A percentile compares a stretch with the other conserved stretches of the same genome.
These are phyloP conservation scores for Pezicula radicicola DNA, from an alignment of 2,329 filamentous ascomycete species.

Conservation along the genomic window DNA sequence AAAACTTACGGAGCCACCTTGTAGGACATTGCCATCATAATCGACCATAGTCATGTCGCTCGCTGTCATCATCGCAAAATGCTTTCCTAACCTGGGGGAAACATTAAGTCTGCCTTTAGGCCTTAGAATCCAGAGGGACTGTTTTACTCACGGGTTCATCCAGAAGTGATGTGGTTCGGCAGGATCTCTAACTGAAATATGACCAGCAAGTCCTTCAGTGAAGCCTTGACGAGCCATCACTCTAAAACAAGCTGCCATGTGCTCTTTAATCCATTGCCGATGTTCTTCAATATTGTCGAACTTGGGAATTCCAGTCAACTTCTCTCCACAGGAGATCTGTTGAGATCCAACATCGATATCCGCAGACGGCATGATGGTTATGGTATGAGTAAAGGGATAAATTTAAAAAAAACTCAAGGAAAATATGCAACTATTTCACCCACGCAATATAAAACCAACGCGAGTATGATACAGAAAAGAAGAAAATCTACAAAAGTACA, in stretches of 20 bases:
- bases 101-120: no score
- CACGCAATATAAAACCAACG: no score
- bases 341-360: not conserved
- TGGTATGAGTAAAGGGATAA: not conserved
- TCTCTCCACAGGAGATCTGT: not conserved
- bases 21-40: constrained; percentile 37
- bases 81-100: not conserved
- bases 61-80: constrained; percentile 28
- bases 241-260: constrained; percentile 39
- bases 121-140: no score
- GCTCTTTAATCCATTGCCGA: constrained; percentile 34
- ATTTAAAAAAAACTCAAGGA: not conserved
- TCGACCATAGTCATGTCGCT: constrained; percentile 42
- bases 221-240: constrained; percentile 38
- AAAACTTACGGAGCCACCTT: constrained; percentile 24
- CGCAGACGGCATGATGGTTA: no score
- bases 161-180: no score
- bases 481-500: no score
- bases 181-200: constrained; percentile 29
- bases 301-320: no score
- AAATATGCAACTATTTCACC: no score
- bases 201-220: constrained; percentile 36
- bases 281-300: no score
- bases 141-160: no score
- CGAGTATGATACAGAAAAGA: no score